These are phyloP conservation scores for Xerophyta viscosa DNA, from an alignment of 106 monocot genomes.

Conservation along the genomic window DNA sequence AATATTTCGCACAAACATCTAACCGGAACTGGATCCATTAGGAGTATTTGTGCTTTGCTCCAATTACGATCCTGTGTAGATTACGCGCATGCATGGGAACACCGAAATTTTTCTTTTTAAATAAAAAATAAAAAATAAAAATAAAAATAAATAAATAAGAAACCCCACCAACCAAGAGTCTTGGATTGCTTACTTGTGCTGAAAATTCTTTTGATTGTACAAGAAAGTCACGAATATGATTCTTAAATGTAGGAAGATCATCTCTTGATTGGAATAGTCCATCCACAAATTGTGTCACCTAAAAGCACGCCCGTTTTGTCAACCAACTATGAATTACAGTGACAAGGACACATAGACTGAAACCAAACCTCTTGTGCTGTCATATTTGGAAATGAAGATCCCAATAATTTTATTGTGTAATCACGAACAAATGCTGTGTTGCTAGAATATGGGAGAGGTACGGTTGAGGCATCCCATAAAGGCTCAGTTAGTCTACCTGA, in stretches of 20 bases:
- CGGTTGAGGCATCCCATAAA: slow-evolving; percentile 85
- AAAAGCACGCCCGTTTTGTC: not conserved
- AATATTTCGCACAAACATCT: not conserved
- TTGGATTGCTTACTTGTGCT: slow-evolving; percentile 64
- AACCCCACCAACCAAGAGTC: no score
- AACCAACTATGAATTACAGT: not conserved
- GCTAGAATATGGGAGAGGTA: slow-evolving; percentile 63
- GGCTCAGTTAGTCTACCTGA: slow-evolving; percentile 74
- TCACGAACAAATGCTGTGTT: slow-evolving; percentile 83
- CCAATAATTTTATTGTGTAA: slow-evolving; percentile 88
- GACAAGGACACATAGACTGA: not conserved
- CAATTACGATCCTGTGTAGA: no score
- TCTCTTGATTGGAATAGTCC: slow-evolving; percentile 79
- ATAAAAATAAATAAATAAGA: no score
- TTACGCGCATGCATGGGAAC: no score
- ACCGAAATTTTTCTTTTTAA: no score
- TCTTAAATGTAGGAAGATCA: slow-evolving; percentile 76
- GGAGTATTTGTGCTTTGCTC: no score
- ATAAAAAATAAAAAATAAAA: no score
- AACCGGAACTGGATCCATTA: no score
- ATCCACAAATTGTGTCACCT: slow-evolving; percentile 92
- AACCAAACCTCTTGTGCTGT: slow-evolving; percentile 55
- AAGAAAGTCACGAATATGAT: slow-evolving; percentile 91
- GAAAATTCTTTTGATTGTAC: slow-evolving; percentile 97
- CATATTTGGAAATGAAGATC: slow-evolving; percentile 94